Percentiles rank a stretch among this genome's conserved stretches.
Conservation (phyloP, 768 basidiomycete genomes). For the Harrya chromipes region DNA sequence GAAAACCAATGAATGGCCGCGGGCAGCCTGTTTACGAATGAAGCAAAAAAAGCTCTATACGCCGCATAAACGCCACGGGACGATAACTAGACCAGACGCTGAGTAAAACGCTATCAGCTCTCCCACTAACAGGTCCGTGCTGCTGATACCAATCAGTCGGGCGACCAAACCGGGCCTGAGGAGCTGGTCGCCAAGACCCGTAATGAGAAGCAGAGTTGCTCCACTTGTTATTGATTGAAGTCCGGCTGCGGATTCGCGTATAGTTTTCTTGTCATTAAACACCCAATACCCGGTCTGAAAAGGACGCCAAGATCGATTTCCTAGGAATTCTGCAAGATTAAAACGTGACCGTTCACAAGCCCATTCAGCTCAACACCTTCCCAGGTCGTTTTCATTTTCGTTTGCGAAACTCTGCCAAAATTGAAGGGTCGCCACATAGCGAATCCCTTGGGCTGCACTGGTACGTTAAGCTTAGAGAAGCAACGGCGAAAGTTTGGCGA, state of each 20-base stretch:
- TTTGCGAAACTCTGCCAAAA: not conserved
- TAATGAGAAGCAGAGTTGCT: not conserved
- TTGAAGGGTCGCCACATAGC: no score
- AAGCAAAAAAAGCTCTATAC: not conserved
- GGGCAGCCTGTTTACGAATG: not conserved
- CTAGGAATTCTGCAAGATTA: not conserved
- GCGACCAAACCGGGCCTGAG: not conserved
- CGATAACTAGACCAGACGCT: not conserved
- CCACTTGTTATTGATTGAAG: not conserved
- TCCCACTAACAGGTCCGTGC: not conserved
- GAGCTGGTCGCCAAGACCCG: not conserved
- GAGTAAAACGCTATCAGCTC: not conserved
- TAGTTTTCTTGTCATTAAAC: not conserved
- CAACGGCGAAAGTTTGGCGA: no score
- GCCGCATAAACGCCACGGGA: conserved; percentile 28
- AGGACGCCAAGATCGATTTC: not conserved
- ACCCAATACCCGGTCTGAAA: not conserved
- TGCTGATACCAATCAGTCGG: not conserved
- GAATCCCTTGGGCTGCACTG: no score
- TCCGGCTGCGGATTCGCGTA: conserved; percentile 4
- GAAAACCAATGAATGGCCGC: not conserved
- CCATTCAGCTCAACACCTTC: no score
- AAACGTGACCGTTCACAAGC: no score
- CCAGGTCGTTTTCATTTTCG: no score
- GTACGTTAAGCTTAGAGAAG: no score